Conservation (phyloP, 371 early-diverging fungal species). For the Mucor mucedo region DNA sequence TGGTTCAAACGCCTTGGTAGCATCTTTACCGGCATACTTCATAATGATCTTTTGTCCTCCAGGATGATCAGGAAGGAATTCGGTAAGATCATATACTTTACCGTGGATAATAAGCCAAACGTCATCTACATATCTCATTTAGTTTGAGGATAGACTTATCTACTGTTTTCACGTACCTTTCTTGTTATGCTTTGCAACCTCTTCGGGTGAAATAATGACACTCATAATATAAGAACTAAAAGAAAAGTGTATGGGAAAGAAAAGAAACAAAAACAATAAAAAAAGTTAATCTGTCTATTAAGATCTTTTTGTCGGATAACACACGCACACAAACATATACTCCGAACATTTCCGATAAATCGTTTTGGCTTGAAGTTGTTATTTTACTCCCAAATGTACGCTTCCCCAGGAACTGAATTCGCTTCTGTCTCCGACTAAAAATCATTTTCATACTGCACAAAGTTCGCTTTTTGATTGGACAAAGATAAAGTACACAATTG, state of each 20-base stretch:
- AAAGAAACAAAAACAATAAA: constrained; percentile 12
- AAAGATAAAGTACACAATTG: no score
- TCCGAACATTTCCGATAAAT: constrained; percentile 10
- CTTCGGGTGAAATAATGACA: constrained; percentile 37
- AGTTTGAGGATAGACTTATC: not conserved
- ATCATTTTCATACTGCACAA: not conserved
- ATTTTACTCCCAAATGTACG: no score
- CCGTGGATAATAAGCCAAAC: constrained; percentile 87
- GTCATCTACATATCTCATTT: constrained; percentile 51
- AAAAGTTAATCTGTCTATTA: not conserved
- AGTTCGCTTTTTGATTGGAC: no score
- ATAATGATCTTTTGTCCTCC: constrained; percentile 71
- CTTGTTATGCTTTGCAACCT: constrained; percentile 77
- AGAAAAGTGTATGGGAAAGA: constrained; percentile 8
- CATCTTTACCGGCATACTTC: constrained; percentile 78
- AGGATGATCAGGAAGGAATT: constrained; percentile 73
- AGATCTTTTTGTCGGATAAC: not conserved
- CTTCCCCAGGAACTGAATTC: no score
- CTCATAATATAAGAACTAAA: constrained; percentile 28
- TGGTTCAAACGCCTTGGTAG: constrained; percentile 86
- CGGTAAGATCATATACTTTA: constrained; percentile 85
- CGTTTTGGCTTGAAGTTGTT: not conserved
- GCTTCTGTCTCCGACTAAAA: no score
- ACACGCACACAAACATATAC: not conserved
- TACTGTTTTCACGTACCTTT: constrained; percentile 30